These are phyloP conservation scores for Microdochium bolleyi DNA, from an alignment of 2,329 filamentous ascomycete genomes.

Conservation along the genomic window DNA sequence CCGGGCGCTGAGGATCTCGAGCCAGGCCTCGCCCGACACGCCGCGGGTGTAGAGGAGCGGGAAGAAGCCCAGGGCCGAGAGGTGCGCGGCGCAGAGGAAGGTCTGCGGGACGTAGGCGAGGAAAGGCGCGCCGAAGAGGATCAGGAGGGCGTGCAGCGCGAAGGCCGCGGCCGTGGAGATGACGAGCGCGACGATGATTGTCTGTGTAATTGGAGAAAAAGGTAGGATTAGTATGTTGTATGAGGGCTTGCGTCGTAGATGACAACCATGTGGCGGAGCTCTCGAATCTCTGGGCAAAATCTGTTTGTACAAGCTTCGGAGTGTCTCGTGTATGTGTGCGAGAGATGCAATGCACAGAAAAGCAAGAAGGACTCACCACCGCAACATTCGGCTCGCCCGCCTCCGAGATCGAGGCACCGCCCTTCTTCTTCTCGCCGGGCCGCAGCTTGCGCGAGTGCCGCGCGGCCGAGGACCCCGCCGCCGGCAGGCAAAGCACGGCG, in stretches of 20 bases:
- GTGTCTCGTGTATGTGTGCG: too few species aligned
- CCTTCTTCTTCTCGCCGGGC: constrained; percentile 46
- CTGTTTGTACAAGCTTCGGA: too few species aligned
- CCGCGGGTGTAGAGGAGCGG: constrained; percentile 83
- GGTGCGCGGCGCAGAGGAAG: constrained; percentile 69
- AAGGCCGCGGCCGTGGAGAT: constrained; percentile 25
- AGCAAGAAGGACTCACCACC: constrained; percentile 29
- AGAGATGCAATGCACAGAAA: constrained; percentile 1
- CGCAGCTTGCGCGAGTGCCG: constrained; percentile 37
- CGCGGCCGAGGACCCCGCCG: constrained; percentile 40
- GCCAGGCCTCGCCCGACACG: constrained; percentile 64
- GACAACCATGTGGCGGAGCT: neutral
- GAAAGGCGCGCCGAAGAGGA: constrained; percentile 88
- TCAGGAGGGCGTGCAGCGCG: constrained; percentile 50
- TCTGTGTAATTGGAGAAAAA: constrained; percentile 43
- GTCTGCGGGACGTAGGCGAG: constrained; percentile 76
- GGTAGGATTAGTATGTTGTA: constrained; percentile 4
- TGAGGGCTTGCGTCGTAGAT: too few species aligned
- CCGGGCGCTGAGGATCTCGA: constrained; percentile 56
- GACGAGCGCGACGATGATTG: constrained; percentile 61
- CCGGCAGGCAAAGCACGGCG: constrained; percentile 54
- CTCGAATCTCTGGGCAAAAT: too few species aligned
- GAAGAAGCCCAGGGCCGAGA: constrained; percentile 69
- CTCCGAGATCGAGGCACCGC: constrained; percentile 18
- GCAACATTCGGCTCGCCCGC: constrained; percentile 33